Percentiles rank a stretch among this genome's conserved stretches.
Evolutionary conservation across 129 eudicot genomes (phyloP).

Genomic region (Glebionis coronaria): DNA sequence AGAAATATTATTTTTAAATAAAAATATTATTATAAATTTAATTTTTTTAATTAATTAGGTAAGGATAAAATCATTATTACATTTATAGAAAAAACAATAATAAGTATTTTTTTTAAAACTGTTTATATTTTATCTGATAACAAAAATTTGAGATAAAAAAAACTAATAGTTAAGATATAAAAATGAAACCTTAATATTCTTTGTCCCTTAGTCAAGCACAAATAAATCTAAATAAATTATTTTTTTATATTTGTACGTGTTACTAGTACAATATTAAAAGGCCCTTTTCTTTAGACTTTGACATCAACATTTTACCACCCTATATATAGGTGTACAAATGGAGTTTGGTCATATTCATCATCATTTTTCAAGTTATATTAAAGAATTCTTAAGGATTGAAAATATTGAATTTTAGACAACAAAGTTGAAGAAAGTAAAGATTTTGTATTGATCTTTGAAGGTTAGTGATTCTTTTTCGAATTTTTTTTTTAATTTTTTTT

Average conservation of each 20-base stretch:
- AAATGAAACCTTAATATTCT: slow-evolving; percentile 28
- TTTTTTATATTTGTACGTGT: slow-evolving; percentile 11
- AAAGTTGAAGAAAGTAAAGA: too few species aligned
- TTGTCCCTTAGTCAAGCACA: slow-evolving; percentile 25
- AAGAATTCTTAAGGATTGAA: too few species aligned
- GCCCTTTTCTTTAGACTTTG: slow-evolving; percentile 18
- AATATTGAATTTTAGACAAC: not conserved
- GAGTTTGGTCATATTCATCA: slow-evolving; percentile 24
- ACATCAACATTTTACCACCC: not conserved
- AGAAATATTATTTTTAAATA: too few species aligned
- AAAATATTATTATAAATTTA: too few species aligned
- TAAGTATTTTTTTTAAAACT: too few species aligned
- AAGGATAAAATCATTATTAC: too few species aligned
- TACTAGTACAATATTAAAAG: not conserved
- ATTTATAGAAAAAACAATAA: too few species aligned
- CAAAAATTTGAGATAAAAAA: too few species aligned
- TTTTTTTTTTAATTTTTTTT: not conserved
- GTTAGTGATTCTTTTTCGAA: slow-evolving; percentile 7
- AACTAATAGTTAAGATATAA: slow-evolving; percentile 18
- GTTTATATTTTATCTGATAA: too few species aligned
- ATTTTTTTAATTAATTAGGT: too few species aligned
- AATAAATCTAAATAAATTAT: not conserved
- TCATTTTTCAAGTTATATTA: too few species aligned
- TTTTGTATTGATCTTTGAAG: too few species aligned
- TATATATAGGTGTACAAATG: slow-evolving; percentile 19